Base-by-base conservation (phyloP, 1,284 basidiomycete species). In the Ceratobasidium sp. region DNA sequence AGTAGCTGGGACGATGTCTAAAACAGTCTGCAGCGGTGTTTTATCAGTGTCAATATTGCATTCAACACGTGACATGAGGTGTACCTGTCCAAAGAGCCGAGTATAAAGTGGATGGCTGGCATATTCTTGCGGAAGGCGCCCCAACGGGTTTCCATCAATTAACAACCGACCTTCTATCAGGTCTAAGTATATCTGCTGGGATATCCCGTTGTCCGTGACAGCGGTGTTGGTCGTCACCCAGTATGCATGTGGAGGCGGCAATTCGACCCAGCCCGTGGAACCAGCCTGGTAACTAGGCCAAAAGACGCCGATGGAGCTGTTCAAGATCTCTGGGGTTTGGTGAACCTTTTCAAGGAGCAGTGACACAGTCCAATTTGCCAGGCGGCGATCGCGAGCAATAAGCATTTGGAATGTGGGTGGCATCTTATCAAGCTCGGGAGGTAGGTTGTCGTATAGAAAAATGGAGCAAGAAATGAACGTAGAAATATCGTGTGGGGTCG, bases 241-340 rank as follows among this genome's bases (percentile, higher is more conserved):
- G 85, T 80, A 64, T 86, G 85, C 14, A 76, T 78, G 1, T 86
- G 23, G 1, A 87, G 73, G 26, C 62, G 43, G 21, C 14, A 35
- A 43, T 49, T 67, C 13, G 72, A 77, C 1, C 73, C 73, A 74
- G 4, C 46, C 49, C 5, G 8, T 2, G 7, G 54, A 18, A 9
- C 54, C 54, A 2, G 66, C 41, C 7, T 32, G 52, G 30, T 46
- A 69, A 16, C 41, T 43, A 11, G 14, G 21, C 66, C 66, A 69
- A 8, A 30, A 30, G 30, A 21, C n/a, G n/a, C n/a, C n/a, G n/a
- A 74, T 47, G 6, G 72, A 8, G 6, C 21, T 26, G 28, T 43
- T n/a, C 43, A 69, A 28, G 28, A 69, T 8, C 11, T 32, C 23
- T 11, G 54, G 35, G 18, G 21, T 30, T 30, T 28, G 28, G 14